Percentiles rank a stretch among this genome's conserved stretches.
Evolutionary conservation across 2,329 filamentous ascomycete genomes (phyloP).

Genomic region (Phaeoacremonium minimum): DNA sequence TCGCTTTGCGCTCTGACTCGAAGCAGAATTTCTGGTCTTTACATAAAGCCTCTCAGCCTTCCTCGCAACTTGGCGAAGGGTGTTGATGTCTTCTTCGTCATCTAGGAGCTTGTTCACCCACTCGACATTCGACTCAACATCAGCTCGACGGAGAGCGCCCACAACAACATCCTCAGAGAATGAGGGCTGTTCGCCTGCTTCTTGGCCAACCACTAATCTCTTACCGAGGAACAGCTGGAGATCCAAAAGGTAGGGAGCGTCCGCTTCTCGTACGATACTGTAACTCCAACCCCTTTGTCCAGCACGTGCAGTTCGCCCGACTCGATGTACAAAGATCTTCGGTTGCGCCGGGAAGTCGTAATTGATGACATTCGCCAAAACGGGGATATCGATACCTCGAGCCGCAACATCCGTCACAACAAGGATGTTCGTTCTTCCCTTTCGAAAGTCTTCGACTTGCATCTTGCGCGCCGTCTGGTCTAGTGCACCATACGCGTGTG

Average conservation of each 20-base stretch:
- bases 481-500: conserved; percentile 89
- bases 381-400: conserved; percentile 94
- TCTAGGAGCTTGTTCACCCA: conserved; percentile 75
- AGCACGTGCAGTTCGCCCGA: conserved; percentile 92
- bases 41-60: conserved; percentile 95
- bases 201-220: conserved; percentile 71
- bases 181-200: conserved; percentile 52
- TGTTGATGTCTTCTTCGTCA: conserved; percentile 69
- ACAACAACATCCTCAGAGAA: conserved; percentile 82
- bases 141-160: conserved; percentile 68
- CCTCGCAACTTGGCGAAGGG: conserved; percentile 66
- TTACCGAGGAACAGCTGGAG: conserved; percentile 92
- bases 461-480: conserved; percentile 91
- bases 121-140: conserved; percentile 73
- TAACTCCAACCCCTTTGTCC: conserved; percentile 93
- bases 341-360: conserved; percentile 97
- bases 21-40: conserved; percentile 84
- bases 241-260: conserved; percentile 89
- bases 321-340: conserved; percentile 94
- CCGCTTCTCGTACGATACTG: conserved; percentile 81
- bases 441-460: conserved; percentile 86
- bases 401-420: conserved; percentile 97
- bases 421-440: conserved; percentile 79
- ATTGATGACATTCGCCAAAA: conserved; percentile 96
- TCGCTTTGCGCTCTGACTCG: conserved; percentile 83